A percentile compares a stretch with the other conserved stretches of the same genome.
These are phyloP conservation scores for Solanum chaucha DNA, from an alignment of 257 asterid species.

Conservation along the genomic window DNA sequence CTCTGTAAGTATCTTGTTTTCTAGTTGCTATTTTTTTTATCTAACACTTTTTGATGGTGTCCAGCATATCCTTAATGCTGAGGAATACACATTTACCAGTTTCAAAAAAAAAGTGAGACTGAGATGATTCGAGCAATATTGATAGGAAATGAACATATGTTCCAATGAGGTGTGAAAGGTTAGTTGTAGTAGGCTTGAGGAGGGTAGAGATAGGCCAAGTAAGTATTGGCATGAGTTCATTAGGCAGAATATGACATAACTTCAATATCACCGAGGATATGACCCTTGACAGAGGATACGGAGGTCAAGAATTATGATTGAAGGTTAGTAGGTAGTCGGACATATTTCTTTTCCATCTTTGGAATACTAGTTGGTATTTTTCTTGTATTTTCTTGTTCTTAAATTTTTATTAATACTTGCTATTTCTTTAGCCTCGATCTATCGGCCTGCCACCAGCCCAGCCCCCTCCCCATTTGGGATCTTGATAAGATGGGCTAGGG, in stretches of 20 bases:
- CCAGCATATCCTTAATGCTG: too few species aligned
- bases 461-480: too few species aligned
- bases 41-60: too few species aligned
- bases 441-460: too few species aligned
- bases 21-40: too few species aligned
- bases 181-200: not conserved
- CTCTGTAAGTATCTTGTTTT: too few species aligned
- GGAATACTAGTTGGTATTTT: too few species aligned
- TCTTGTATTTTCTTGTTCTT: not conserved
- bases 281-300: too few species aligned
- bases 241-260: not conserved
- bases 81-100: too few species aligned
- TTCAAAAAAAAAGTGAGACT: not conserved
- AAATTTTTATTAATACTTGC: not conserved
- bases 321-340: not conserved
- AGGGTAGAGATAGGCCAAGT: not conserved
- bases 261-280: too few species aligned
- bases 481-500: too few species aligned
- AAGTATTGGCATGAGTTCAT: not conserved
- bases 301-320: not conserved
- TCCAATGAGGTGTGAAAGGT: not conserved
- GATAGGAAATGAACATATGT: not conserved
- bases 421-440: not conserved
- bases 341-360: not conserved
- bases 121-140: not conserved